Base-by-base conservation (phyloP, 75 land plant genomes). In the Selaginella tamariscina region DNA sequence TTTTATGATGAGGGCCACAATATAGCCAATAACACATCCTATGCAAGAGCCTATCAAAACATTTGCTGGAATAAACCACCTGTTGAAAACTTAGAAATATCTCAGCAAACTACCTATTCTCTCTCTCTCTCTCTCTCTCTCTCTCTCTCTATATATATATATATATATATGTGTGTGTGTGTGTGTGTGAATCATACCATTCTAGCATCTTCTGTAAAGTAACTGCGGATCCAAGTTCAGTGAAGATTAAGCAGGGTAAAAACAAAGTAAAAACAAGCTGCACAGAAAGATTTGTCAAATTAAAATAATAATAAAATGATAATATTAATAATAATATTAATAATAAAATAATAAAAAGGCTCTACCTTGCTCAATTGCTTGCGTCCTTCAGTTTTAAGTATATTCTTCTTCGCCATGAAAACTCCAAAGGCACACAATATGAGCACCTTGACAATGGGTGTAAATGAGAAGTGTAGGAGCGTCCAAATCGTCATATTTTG, bases 241-340 rank as follows among this genome's bases (percentile, higher is more conserved):
- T 59, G 62, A 59, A 59, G 21, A 59, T 59, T 59, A 59, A 59
- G 62, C 62, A 59, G 23, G 62, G 62, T 26, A 59, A n/a, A 59
- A 59, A 59, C 62, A 59, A 9, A 59, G 62, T 59, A 27, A 27
- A 59, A 21, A 59, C 62, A 21, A 59, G 26, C 62, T 59, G 21
- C 62, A 49, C 54, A 49, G n/a, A n/a, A n/a, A n/a, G n/a, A n/a
- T n/a, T n/a, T 49, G 54, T 11, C 54, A 49, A 49, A 59, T 26
- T 26, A 59, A 59, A n/a, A 23, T 2, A 2, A 21, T 2, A 59
- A 23, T 21, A 59, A 59, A 59, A n/a, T 21, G 49, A 5, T 23
- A 59, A 59, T n/a, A n/a, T n/a, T n/a, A n/a, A n/a, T n/a, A n/a
- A n/a, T n/a, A n/a, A n/a, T n/a, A n/a, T n/a, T n/a, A n/a, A n/a